phyloP scores from a whole-genome alignment of 805 yeast species.

The Lipomyces anomalus region DNA sequence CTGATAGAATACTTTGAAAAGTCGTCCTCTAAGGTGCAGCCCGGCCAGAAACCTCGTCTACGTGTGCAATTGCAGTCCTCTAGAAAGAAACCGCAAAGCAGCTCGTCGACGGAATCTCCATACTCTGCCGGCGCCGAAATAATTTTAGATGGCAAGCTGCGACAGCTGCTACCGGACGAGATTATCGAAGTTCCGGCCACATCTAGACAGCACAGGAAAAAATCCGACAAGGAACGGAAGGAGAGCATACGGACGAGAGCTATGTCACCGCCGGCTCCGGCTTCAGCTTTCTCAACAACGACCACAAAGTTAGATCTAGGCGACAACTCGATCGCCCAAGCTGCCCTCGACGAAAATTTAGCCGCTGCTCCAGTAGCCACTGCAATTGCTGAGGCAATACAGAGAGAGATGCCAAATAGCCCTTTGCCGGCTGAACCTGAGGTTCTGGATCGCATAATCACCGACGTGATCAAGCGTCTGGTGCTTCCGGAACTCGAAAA shows the following conservation, averaged over 20 bases:
- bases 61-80: constrained; percentile 11
- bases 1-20: constrained; percentile 17
- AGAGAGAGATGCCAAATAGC: neutral
- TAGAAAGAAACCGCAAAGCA: neutral
- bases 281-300: neutral
- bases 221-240: neutral
- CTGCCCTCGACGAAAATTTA: no score
- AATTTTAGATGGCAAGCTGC: neutral
- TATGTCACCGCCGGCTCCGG: neutral
- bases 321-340: no score
- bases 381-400: neutral
- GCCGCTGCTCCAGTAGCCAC: neutral
- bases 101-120: neutral
- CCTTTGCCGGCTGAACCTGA: neutral
- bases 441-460: constrained; percentile 10
- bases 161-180: neutral
- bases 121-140: neutral
- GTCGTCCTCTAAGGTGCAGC: neutral
- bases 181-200: neutral
- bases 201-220: neutral
- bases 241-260: neutral
- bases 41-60: constrained; percentile 13
- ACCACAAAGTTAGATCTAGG: no score
- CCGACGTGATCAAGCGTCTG: constrained; percentile 11
- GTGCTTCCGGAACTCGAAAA: constrained; percentile 11